Evolutionary conservation across 768 basidiomycete species (phyloP).

Genomic region (Pleurotus eryngii): DNA sequence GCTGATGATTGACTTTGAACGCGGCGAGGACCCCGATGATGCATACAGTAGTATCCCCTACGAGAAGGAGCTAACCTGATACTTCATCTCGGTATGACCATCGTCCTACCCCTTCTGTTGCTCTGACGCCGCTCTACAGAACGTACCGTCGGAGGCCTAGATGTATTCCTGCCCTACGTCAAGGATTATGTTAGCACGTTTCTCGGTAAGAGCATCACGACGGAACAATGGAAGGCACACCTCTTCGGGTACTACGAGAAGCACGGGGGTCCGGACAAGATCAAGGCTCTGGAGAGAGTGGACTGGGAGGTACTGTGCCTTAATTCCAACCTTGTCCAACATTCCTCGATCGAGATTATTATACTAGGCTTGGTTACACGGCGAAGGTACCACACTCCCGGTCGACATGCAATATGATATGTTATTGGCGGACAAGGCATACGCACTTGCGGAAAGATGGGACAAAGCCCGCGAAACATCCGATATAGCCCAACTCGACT

Average conservation of each 20-base stretch:
- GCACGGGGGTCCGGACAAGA: constrained; percentile 56
- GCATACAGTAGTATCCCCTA: constrained; percentile 78
- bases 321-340: neutral
- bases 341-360: neutral
- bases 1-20: constrained; percentile 70
- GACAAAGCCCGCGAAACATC: constrained; percentile 50
- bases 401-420: constrained; percentile 74
- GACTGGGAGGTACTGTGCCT: constrained; percentile 68
- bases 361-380: constrained; percentile 76
- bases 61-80: constrained; percentile 87
- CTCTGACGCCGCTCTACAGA: constrained; percentile 35
- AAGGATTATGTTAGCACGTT: constrained; percentile 80
- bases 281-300: constrained; percentile 62
- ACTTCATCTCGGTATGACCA: constrained; percentile 66
- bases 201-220: constrained; percentile 80
- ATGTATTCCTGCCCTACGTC: constrained; percentile 82
- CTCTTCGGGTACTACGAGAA: constrained; percentile 66
- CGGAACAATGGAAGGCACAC: constrained; percentile 79
- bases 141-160: constrained; percentile 72
- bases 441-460: constrained; percentile 73
- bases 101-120: neutral
- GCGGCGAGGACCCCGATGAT: constrained; percentile 75
- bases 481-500: constrained; percentile 46
- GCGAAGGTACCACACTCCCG: constrained; percentile 72
- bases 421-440: constrained; percentile 66